These are phyloP conservation scores for Zancudomyces culisetae DNA, from an alignment of 371 early-diverging fungal genomes.

Conservation along the genomic window DNA sequence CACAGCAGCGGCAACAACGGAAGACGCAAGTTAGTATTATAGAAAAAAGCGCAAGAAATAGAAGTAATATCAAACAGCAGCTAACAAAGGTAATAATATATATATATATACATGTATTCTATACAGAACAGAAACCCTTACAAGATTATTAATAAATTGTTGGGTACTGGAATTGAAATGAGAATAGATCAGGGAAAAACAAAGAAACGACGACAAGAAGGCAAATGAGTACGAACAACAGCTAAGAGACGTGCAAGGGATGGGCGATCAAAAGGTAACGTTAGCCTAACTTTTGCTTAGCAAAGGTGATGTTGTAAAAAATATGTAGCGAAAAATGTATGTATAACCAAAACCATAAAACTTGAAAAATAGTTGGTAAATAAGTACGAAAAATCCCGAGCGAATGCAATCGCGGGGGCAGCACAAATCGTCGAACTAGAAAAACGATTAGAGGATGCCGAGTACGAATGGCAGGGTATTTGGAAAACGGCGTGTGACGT, in stretches of 20 bases:
- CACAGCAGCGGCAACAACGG: constrained; percentile 55
- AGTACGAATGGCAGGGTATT: constrained; percentile 18
- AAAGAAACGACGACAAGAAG: constrained; percentile 12
- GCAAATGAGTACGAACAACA: constrained; percentile 18
- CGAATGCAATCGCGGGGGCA: background rate
- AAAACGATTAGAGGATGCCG: constrained; percentile 12
- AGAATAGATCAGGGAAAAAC: constrained; percentile 19
- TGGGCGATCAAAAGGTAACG: constrained; percentile 17
- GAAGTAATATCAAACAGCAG: constrained; percentile 18
- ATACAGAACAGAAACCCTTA: too few species aligned
- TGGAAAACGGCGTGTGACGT: constrained; percentile 22
- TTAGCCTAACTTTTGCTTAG: too few species aligned
- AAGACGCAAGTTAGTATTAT: constrained; percentile 36
- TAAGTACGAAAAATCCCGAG: constrained; percentile 6
- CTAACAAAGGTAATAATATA: too few species aligned
- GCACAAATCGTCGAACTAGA: constrained; percentile 6
- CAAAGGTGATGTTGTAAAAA: too few species aligned
- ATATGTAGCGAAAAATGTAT: too few species aligned
- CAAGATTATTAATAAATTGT: too few species aligned
- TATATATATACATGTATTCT: too few species aligned
- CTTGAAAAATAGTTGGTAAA: constrained; percentile 13
- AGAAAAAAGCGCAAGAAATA: constrained; percentile 27
- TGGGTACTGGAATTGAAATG: too few species aligned
- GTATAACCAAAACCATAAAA: constrained; percentile 22
- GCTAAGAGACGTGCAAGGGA: constrained; percentile 13